A percentile compares a stretch with the other conserved stretches of the same genome.
These are phyloP conservation scores for Ananas comosus DNA, from an alignment of 176 grass and related monocot species.

Conservation along the genomic window DNA sequence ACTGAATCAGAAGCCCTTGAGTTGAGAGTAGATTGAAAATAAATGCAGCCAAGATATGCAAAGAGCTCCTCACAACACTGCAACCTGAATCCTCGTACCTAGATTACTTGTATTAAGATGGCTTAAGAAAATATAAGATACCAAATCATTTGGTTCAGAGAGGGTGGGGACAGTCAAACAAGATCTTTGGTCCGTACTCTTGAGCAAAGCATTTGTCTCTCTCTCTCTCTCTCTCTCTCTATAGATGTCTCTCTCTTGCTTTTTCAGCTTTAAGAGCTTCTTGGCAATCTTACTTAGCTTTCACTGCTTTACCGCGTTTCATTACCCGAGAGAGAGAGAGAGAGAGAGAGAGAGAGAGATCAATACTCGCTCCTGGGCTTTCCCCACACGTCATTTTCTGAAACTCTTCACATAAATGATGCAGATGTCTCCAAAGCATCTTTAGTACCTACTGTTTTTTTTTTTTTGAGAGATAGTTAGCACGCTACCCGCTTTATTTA, in stretches of 20 bases:
- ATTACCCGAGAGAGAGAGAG: not conserved
- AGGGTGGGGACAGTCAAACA: not conserved
- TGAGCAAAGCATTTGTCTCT: not conserved
- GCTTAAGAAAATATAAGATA: too few species aligned
- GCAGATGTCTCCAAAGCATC: slow-evolving; percentile 1
- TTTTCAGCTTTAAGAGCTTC: slow-evolving; percentile 6
- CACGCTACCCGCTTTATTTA: too few species aligned
- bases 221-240: not conserved
- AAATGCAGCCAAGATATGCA: too few species aligned
- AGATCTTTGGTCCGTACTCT: slow-evolving; percentile 12
- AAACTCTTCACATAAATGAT: not conserved
- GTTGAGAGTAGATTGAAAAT: too few species aligned
- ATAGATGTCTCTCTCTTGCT: not conserved
- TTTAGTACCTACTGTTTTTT: not conserved
- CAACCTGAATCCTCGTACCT: too few species aligned
- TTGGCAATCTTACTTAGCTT: not conserved
- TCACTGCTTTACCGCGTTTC: slow-evolving; percentile 6
- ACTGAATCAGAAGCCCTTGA: too few species aligned
- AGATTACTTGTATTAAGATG: too few species aligned
- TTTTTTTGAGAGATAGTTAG: too few species aligned
- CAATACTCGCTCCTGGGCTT: not conserved
- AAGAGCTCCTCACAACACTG: too few species aligned
- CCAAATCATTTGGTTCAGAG: too few species aligned
- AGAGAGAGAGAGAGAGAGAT: not conserved
- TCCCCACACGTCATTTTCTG: slow-evolving; percentile 1